Base-by-base conservation (phyloP, 768 basidiomycete genomes). In the Leccinum pellstonianum region DNA sequence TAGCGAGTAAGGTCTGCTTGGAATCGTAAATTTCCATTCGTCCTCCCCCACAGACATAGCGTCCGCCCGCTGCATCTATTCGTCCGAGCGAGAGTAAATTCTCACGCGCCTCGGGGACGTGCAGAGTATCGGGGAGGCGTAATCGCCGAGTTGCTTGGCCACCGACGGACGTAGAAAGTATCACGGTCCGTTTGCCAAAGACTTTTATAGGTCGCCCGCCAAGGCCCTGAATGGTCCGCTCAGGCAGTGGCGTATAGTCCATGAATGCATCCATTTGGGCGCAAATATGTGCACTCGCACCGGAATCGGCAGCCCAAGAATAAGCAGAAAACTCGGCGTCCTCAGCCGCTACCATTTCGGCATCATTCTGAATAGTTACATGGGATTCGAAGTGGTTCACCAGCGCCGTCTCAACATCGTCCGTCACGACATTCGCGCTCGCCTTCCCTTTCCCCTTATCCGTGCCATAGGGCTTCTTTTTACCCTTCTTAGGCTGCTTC, bases 21-120 rank as follows among this genome's bases (percentile, higher is more conserved):
- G 23, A 23, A 23, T 23, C 23, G 23, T 23, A 23, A 23, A 23
- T 23, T 77, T 38, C 37, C 37, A 38, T 7, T 7, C 6, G 37
- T 5, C 37, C 37, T 17, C 37, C 15, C 6, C 5, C 3, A 3
- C 37, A 38, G 37, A 38, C 37, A 17, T 38, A 38, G 2, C 6
- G 37, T 38, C 37, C 7, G 14, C 37, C 37, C 6, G 48, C 48
- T 25, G 4, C 15, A 25, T 49, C 48, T 6, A 49, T 25, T 1
- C 14, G 25, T 14, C 48, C 25, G 3, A 49, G 48, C 12, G 48
- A 49, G 11, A 49, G 15, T 12, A 49, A 25, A 49, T 49, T 49
- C 2, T 49, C 7, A 25, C 7, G 48, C 4, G 23, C 48, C 15
- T 49, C 48, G 5, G 48, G 48, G 21, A 49, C 23, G 5, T 49